Percentiles rank a stretch among this genome's conserved stretches.
Conservation (phyloP, 164 flowering plant genomes). For the Euptelea pleiosperma region DNA sequence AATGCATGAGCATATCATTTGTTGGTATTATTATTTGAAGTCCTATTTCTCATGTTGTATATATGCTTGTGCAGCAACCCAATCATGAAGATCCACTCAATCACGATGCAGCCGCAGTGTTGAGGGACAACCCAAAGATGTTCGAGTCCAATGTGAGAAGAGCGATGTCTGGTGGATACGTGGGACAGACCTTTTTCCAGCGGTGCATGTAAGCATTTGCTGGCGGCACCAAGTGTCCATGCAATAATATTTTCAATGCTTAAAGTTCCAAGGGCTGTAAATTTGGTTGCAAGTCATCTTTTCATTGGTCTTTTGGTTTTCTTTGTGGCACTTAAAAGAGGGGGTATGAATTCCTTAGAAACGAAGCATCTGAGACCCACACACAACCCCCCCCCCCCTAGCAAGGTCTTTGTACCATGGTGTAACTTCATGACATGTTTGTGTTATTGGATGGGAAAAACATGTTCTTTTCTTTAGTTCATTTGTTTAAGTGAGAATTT, state of each 20-base stretch:
- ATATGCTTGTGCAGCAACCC: slow-evolving; percentile 53
- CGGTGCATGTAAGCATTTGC: slow-evolving; percentile 43
- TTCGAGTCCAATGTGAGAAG: slow-evolving; percentile 67
- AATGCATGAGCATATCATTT: too few relatives aligned
- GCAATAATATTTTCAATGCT: background rate
- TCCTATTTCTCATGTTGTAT: too few relatives aligned
- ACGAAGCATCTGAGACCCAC: background rate
- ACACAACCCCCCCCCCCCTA: too few relatives aligned
- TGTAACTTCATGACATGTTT: slow-evolving; percentile 6
- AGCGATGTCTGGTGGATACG: slow-evolving; percentile 76
- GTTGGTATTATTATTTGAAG: too few relatives aligned
- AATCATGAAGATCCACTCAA: slow-evolving; percentile 76
- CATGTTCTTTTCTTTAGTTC: background rate
- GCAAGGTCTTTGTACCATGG: background rate
- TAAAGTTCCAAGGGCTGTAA: slow-evolving; percentile 6
- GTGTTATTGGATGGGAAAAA: background rate
- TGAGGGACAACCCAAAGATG: slow-evolving; percentile 66
- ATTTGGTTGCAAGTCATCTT: slow-evolving; percentile 9
- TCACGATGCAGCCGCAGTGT: slow-evolving; percentile 72
- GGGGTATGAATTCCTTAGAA: background rate
- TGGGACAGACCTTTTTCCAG: slow-evolving; percentile 56
- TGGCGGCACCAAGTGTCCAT: background rate
- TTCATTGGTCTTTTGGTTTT: slow-evolving; percentile 2
- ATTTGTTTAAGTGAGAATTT: too few relatives aligned
- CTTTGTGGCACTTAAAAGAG: background rate